Evolutionary conservation across 805 yeast genomes (phyloP).

Genomic region (Sporopachydermia lactativora): DNA sequence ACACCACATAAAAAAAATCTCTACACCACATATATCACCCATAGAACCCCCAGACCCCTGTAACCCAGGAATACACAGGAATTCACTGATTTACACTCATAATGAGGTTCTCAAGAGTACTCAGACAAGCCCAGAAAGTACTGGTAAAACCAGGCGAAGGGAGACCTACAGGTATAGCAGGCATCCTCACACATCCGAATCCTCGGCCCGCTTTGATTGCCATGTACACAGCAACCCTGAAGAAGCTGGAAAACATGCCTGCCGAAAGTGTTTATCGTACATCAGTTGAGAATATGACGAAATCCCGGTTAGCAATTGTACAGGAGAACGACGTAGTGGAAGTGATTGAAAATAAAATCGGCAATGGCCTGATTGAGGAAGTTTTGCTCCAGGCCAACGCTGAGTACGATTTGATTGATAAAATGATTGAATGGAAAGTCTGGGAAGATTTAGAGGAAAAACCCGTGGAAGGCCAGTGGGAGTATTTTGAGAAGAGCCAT

Average conservation of each 20-base stretch:
- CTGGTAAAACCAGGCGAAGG: conserved; percentile 47
- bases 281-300: conserved; percentile 58
- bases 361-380: conserved; percentile 78
- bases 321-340: conserved; percentile 45
- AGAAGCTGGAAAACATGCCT: conserved; percentile 50
- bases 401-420: conserved; percentile 52
- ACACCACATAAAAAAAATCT: too few species aligned
- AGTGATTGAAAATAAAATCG: conserved; percentile 59
- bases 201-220: conserved; percentile 69
- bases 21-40: too few species aligned
- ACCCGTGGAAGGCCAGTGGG: conserved; percentile 77
- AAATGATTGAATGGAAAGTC: conserved; percentile 49
- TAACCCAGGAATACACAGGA: background rate
- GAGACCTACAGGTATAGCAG: conserved; percentile 72
- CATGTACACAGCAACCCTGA: conserved; percentile 56
- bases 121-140: conserved; percentile 29
- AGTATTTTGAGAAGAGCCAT: conserved; percentile 54
- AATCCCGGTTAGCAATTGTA: conserved; percentile 53
- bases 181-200: conserved; percentile 64
- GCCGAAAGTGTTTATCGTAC: conserved; percentile 60
- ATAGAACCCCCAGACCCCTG: background rate
- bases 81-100: background rate
- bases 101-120: conserved; percentile 22
- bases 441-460: conserved; percentile 78
- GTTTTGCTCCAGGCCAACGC: conserved; percentile 70